Percentiles rank a stretch among this genome's conserved stretches.
These are phyloP conservation scores for Diaporthe australafricana DNA, from an alignment of 2,329 filamentous ascomycete species.

Conservation along the genomic window DNA sequence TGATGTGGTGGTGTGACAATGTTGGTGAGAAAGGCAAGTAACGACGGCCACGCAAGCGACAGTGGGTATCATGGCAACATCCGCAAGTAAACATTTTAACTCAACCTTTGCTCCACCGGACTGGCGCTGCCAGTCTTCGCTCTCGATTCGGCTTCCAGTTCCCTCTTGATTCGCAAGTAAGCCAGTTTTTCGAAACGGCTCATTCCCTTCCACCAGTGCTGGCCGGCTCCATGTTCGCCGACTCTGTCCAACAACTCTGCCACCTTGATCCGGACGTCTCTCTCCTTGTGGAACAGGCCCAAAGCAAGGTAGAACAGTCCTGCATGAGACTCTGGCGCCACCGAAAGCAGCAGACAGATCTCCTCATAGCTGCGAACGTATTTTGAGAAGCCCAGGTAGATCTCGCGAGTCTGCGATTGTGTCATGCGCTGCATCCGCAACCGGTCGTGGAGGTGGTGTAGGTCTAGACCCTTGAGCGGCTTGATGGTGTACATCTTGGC, in stretches of 20 bases:
- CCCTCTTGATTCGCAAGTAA: constrained; percentile 82
- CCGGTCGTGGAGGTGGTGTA: constrained; percentile 93
- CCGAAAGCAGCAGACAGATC: constrained; percentile 84
- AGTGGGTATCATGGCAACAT: constrained; percentile 31
- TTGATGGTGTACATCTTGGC: constrained; percentile 72
- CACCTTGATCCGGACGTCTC: constrained; percentile 80
- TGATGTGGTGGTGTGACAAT: background rate
- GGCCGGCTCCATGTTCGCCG: constrained; percentile 86
- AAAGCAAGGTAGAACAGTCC: constrained; percentile 92
- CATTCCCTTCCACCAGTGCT: constrained; percentile 90
- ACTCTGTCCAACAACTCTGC: constrained; percentile 86
- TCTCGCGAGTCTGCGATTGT: constrained; percentile 80
- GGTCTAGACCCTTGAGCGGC: constrained; percentile 83
- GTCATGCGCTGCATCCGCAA: constrained; percentile 84
- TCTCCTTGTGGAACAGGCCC: constrained; percentile 90
- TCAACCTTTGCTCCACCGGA: constrained; percentile 59
- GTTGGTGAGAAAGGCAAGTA: constrained; percentile 20
- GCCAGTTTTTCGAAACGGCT: constrained; percentile 91
- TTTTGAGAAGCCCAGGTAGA: constrained; percentile 84
- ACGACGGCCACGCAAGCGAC: constrained; percentile 30
- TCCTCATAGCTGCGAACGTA: constrained; percentile 85
- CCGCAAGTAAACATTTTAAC: constrained; percentile 49
- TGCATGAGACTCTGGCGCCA: constrained; percentile 86
- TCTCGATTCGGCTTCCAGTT: constrained; percentile 64
- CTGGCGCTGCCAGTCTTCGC: constrained; percentile 48